These are phyloP conservation scores for Aspergillus fumigatiaffinis DNA, from an alignment of 2,329 filamentous ascomycete genomes.

Conservation along the genomic window DNA sequence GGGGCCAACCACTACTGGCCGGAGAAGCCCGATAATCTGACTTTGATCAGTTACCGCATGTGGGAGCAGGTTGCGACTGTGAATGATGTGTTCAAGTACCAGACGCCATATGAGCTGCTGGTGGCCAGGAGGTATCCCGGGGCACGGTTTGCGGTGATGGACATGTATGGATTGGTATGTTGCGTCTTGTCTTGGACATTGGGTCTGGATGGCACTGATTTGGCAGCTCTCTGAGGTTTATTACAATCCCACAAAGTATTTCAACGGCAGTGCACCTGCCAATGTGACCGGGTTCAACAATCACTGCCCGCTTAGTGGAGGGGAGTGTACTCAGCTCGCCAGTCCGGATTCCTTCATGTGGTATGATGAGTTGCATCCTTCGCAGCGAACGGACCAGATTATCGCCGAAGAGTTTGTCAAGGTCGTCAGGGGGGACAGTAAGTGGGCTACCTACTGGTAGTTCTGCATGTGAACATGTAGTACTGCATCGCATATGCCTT, in stretches of 20 bases:
- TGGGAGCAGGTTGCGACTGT: conserved; percentile 47
- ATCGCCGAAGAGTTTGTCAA: conserved; percentile 56
- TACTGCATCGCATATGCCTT: background rate
- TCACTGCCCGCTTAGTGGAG: conserved; percentile 46
- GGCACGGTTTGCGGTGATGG: conserved; percentile 62
- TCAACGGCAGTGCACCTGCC: conserved; percentile 59
- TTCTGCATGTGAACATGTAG: background rate
- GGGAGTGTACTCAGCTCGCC: conserved; percentile 40
- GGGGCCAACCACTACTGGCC: conserved; percentile 45
- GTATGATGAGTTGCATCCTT: conserved; percentile 72
- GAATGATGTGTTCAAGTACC: conserved; percentile 51
- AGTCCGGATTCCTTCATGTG: conserved; percentile 63
- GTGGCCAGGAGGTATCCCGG: conserved; percentile 46
- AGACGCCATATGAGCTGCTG: conserved; percentile 45
- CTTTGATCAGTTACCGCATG: conserved; percentile 50
- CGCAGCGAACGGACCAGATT: conserved; percentile 57
- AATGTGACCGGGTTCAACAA: conserved; percentile 59
- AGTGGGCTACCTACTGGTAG: conserved; percentile 27
- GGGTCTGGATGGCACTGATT: background rate
- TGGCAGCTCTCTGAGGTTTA: conserved; percentile 54
- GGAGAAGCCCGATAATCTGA: conserved; percentile 48
- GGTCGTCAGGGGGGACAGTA: conserved; percentile 47
- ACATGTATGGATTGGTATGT: conserved; percentile 59
- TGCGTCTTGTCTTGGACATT: background rate
- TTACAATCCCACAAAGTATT: conserved; percentile 55